phyloP scores from a whole-genome alignment of 2,329 filamentous ascomycete species.

The Beauveria rudraprayagi region DNA sequence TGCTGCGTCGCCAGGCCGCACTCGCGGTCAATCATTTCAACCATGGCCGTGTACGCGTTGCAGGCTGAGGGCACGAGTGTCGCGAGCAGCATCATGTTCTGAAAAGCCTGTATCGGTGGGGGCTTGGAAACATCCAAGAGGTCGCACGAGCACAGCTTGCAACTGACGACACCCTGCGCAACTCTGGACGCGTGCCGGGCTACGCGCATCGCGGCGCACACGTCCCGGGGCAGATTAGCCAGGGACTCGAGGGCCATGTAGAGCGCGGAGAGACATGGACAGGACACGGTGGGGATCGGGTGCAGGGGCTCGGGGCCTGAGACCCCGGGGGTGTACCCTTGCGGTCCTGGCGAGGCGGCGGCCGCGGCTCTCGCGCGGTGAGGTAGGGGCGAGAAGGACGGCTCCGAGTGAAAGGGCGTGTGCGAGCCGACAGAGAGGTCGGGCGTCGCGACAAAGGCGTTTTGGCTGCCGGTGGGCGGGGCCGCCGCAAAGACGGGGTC shows the following conservation, averaged over 20 bases:
- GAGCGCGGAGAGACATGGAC: constrained; percentile 41
- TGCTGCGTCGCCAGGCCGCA: constrained; percentile 35
- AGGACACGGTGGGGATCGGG: constrained; percentile 26
- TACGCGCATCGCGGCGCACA: constrained; percentile 38
- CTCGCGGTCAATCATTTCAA: constrained; percentile 47
- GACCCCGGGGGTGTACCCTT: background rate
- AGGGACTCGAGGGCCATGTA: constrained; percentile 45
- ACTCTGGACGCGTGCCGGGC: constrained; percentile 39
- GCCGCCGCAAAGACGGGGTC: background rate
- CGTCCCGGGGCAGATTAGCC: constrained; percentile 35
- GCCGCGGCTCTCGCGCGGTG: background rate
- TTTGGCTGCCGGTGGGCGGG: background rate
- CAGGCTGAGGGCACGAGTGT: constrained; percentile 50
- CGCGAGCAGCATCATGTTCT: constrained; percentile 51
- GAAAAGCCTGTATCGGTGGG: constrained; percentile 42
- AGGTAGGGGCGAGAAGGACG: constrained; percentile 3
- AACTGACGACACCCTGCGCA: constrained; percentile 45
- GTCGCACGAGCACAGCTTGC: constrained; percentile 38
- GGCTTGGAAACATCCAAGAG: constrained; percentile 24
- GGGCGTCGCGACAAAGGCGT: background rate
- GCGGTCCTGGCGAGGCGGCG: background rate
- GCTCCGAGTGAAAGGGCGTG: background rate
- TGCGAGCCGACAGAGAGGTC: constrained; percentile 8
- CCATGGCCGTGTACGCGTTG: constrained; percentile 48
- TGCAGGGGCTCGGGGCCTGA: constrained; percentile 13